These are phyloP conservation scores for Diplogelasinospora grovesii DNA, from an alignment of 495 filamentous ascomycete species.

Conservation along the genomic window DNA sequence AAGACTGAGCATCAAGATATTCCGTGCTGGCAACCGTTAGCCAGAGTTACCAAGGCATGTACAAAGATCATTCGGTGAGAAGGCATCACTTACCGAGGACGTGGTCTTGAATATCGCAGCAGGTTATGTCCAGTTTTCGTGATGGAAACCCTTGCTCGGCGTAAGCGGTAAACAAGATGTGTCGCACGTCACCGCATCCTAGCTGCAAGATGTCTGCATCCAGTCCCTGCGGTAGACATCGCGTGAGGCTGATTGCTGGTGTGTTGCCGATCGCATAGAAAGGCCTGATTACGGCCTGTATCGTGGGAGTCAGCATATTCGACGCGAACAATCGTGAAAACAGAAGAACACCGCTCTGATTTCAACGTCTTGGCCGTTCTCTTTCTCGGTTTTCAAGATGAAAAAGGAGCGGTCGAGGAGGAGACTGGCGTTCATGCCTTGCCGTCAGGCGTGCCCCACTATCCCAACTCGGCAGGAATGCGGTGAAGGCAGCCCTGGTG, in stretches of 20 bases:
- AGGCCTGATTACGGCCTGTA: neutral
- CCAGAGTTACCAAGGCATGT: neutral
- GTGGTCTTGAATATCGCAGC: conserved; percentile 43
- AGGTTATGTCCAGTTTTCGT: conserved; percentile 32
- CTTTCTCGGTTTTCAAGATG: too few relatives aligned
- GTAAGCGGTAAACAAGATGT: conserved; percentile 44
- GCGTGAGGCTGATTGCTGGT: conserved; percentile 42
- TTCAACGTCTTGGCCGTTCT: too few relatives aligned
- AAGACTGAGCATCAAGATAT: conserved; percentile 44
- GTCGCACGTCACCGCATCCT: conserved; percentile 47
- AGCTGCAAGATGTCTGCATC: conserved; percentile 44
- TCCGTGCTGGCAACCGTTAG: conserved; percentile 36
- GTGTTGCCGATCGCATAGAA: conserved; percentile 48
- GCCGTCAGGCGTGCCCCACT: too few relatives aligned
- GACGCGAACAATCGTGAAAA: too few relatives aligned
- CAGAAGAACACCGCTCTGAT: too few relatives aligned
- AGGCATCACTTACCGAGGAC: conserved; percentile 35
- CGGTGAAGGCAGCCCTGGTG: too few relatives aligned
- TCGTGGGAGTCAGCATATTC: conserved; percentile 21
- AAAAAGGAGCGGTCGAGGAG: too few relatives aligned
- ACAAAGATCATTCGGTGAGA: neutral
- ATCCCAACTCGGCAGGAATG: too few relatives aligned
- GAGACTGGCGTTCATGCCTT: too few relatives aligned
- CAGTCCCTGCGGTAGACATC: conserved; percentile 38
- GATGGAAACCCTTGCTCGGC: conserved; percentile 15